These are phyloP conservation scores for Neophaeococcomyces mojaviensis DNA, from an alignment of 2,329 filamentous ascomycete species.

Conservation along the genomic window DNA sequence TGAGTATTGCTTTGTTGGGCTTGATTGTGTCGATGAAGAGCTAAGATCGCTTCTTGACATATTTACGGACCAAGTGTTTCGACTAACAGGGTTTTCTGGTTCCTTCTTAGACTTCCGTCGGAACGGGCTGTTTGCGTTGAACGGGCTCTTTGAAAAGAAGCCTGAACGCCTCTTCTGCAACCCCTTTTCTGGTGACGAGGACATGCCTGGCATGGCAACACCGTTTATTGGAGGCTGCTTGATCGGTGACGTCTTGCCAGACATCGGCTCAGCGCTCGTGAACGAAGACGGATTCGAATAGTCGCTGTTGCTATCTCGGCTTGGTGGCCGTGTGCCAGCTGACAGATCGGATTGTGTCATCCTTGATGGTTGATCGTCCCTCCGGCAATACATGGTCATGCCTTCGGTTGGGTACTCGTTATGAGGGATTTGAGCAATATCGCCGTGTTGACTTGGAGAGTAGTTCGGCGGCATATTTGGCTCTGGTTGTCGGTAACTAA, in stretches of 20 bases:
- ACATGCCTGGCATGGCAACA: conserved; percentile 34
- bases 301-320: conserved; percentile 82
- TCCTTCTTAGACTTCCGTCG: conserved; percentile 78
- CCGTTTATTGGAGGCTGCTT: conserved; percentile 46
- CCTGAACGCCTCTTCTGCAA: conserved; percentile 66
- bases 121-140: conserved; percentile 75
- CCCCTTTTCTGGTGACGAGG: conserved; percentile 47
- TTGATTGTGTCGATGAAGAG: conserved; percentile 32
- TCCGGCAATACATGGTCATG: conserved; percentile 94
- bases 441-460: conserved; percentile 53
- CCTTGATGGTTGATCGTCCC: conserved; percentile 58
- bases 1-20: conserved; percentile 35
- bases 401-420: conserved; percentile 92
- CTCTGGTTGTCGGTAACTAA: conserved; percentile 19
- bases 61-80: conserved; percentile 16
- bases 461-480: conserved; percentile 37
- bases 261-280: conserved; percentile 74
- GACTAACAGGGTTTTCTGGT: conserved; percentile 28
- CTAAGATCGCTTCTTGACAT: conserved; percentile 14
- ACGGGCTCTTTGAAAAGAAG: conserved; percentile 83
- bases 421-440: conserved; percentile 67
- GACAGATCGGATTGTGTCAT: conserved; percentile 54
- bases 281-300: conserved; percentile 83
- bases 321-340: conserved; percentile 66
- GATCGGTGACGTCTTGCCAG: conserved; percentile 63